Percentiles rank a stretch among this genome's conserved stretches.
Conservation (phyloP, 441 rosid genomes). For the Manihot esculenta region DNA sequence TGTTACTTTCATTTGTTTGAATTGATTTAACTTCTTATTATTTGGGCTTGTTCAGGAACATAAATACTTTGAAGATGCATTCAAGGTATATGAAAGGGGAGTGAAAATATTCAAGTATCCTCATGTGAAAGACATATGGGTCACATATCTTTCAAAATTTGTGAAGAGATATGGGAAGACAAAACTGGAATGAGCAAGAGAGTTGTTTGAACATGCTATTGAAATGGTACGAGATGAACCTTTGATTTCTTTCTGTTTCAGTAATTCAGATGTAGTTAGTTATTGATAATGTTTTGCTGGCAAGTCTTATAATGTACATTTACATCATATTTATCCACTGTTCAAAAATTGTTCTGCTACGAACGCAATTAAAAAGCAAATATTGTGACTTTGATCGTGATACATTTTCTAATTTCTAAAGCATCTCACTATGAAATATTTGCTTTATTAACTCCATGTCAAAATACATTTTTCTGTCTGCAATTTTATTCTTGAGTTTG, state of each 20-base stretch:
- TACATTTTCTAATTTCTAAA: no score
- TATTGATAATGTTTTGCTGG: constrained; percentile 6
- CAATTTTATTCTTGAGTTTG: background rate
- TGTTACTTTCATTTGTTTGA: background rate
- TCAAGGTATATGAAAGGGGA: constrained; percentile 95
- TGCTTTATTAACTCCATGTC: background rate
- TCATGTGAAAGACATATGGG: constrained; percentile 94
- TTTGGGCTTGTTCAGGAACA: constrained; percentile 53
- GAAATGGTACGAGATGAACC: constrained; percentile 40
- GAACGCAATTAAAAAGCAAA: background rate
- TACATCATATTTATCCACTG: background rate
- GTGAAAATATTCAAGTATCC: constrained; percentile 95
- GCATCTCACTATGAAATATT: background rate
- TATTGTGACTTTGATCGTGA: background rate
- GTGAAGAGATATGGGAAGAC: constrained; percentile 85
- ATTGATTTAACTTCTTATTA: constrained; percentile 6
- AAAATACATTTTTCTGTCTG: background rate
- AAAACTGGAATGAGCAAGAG: constrained; percentile 89
- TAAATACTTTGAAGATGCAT: constrained; percentile 93
- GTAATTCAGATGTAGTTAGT: background rate
- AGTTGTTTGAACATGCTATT: constrained; percentile 89
- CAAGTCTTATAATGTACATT: background rate
- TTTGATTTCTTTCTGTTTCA: background rate
- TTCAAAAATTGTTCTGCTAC: background rate
- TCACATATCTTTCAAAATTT: constrained; percentile 81